Evolutionary conservation across 768 basidiomycete genomes (phyloP), one percentile per base, ranked within the genome.

Genomic region (Tylopilus plumbeoviolaceoides): DNA sequence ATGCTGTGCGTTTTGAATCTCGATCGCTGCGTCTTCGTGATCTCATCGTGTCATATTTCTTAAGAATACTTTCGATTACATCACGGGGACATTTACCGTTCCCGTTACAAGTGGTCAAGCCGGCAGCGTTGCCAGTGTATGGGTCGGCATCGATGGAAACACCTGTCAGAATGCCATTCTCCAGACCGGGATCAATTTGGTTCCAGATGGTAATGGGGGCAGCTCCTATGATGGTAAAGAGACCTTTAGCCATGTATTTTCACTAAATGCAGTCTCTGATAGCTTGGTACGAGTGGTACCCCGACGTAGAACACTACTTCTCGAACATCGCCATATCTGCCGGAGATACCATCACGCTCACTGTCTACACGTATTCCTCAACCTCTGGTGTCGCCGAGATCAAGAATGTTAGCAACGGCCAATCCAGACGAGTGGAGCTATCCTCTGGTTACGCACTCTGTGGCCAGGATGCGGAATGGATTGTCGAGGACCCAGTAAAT

Each of bases 141-240:
- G 63, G 61, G 58, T 64, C 23, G 63, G 63, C 28, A 63, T 64
- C 15, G 63, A 65, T 5, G 57, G 60, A 44, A 50, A 57, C 30
- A 48, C 43, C 10, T 56, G 58, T 30, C 7, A 1, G 5, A 55
- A 15, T 7, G 55, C 57, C 8, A 56, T 62, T 40, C 55, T 63
- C 46, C 60, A 64, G 47, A 55, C 60, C 7, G 62, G 62, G 27
- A 12, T 63, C 17, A 51, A 55, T 48, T 54, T 59, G 39, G 54
- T 18, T 1, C 35, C 15, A 6, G 15, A 17, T 15, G 35, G 35
- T 36, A 33, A 15, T 14, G 35, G 35, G 14, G 12, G 14, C 33
- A 12, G 14, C 15, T 36, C 35, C 3, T 36, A 36, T 15, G 15
- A 17, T 6, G 35, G 35, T 36, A 6, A 36, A 33, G 33, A 33